phyloP scores from a whole-genome alignment of 805 yeast genomes.

The Spathaspora hagerdaliae region DNA sequence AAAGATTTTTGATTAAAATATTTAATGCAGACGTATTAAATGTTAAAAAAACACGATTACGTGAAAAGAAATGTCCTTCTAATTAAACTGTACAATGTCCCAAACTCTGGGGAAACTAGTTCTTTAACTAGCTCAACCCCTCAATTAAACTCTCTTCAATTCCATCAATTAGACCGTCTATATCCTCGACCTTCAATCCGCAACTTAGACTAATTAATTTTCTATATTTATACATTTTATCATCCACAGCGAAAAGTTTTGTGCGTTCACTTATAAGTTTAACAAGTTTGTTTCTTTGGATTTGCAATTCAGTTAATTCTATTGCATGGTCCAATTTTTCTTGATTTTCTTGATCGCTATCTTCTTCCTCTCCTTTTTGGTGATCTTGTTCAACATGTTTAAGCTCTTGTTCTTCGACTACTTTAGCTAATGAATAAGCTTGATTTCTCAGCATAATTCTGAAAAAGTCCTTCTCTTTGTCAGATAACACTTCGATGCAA shows the following conservation, averaged over 20 bases:
- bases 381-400: conserved; percentile 12
- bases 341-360: conserved; percentile 15
- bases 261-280: conserved; percentile 47
- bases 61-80: no score
- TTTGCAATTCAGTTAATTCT: conserved; percentile 48
- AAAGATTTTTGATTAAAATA: no score
- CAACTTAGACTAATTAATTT: conserved; percentile 72
- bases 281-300: conserved; percentile 40
- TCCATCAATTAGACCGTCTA: conserved; percentile 78
- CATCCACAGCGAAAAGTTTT: conserved; percentile 42
- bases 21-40: no score
- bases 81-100: no score
- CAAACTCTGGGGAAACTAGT: no score
- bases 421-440: conserved; percentile 41
- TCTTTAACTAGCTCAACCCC: conserved; percentile 4
- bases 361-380: conserved; percentile 11
- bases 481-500: background rate
- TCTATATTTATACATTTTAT: conserved; percentile 69
- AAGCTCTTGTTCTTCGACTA: conserved; percentile 39
- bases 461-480: conserved; percentile 19
- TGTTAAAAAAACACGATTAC: no score
- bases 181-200: conserved; percentile 73
- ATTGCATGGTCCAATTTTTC: conserved; percentile 16
- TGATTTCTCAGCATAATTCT: conserved; percentile 36
- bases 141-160: conserved; percentile 45